These are phyloP conservation scores for Venturia nashicola DNA, from an alignment of 2,329 filamentous ascomycete genomes.

Conservation along the genomic window DNA sequence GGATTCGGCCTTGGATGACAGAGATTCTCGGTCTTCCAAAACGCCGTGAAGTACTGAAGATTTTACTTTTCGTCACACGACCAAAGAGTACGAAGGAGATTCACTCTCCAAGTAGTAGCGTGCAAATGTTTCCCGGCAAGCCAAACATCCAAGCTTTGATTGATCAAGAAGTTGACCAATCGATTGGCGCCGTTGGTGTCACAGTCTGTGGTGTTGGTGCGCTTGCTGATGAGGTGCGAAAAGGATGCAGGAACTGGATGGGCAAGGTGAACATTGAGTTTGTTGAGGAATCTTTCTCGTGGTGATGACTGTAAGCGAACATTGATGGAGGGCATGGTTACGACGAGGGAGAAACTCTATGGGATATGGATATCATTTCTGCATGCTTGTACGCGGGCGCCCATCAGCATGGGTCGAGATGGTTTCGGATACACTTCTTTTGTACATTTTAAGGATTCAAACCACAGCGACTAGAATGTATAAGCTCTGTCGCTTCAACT, in stretches of 20 bases:
- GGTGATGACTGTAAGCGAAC: constrained; percentile 26
- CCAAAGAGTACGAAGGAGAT: constrained; percentile 77
- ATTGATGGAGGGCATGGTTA: not conserved
- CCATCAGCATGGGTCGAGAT: not conserved
- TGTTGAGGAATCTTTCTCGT: constrained; percentile 65
- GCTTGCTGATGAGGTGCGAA: constrained; percentile 62
- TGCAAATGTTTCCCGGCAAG: constrained; percentile 85
- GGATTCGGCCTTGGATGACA: constrained; percentile 88
- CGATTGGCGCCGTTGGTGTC: constrained; percentile 80
- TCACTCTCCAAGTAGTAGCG: constrained; percentile 60
- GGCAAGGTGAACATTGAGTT: constrained; percentile 60
- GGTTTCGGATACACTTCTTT: not conserved
- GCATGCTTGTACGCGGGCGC: not conserved
- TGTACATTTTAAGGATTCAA: not conserved
- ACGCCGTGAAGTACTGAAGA: constrained; percentile 69
- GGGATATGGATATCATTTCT: not conserved
- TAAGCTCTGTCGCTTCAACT: not conserved
- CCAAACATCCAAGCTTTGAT: constrained; percentile 74
- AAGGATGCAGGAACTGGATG: constrained; percentile 52
- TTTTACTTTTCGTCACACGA: constrained; percentile 82
- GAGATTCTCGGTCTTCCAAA: constrained; percentile 69
- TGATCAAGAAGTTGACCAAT: constrained; percentile 66
- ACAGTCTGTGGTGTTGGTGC: constrained; percentile 65
- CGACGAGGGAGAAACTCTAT: not conserved
- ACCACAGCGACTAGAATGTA: not conserved